Base-by-base conservation (phyloP, 129 eudicot species). In the Flaveria sonorensis region DNA sequence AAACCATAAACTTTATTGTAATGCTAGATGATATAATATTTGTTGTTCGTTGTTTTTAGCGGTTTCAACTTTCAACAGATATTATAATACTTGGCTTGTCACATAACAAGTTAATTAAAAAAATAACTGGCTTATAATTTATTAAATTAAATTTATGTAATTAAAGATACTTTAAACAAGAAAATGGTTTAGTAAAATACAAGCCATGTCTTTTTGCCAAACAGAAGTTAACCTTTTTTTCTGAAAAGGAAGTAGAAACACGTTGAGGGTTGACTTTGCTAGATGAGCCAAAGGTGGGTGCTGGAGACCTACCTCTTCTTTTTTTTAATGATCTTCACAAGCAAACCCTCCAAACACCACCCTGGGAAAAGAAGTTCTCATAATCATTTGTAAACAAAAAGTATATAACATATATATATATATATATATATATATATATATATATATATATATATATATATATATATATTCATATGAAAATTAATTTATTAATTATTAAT, bases 251-350 rank as follows among this genome's bases (percentile, higher is more conserved):
- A 21, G 4, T 10, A 73, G 14, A 21, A 26, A 32, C 23, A 47
- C 18, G 47, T 18, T 24, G 19, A 24, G 19, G 46, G 70, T 56
- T 77, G 81, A 77, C 81, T 59, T 77, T 69, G 15, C 46, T 26
- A 56, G 48, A 77, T 11, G 55, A 73, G 68, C 60, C 81, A 56
- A 77, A 56, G 50, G 81, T 67, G 69, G 81, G 70, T 69, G 81
- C 68, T n/a, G 75, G 16, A 56, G 39, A 56, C 76, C 81, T 77
- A 77, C 61, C 61, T 28, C 75, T 77, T 55, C 70, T 59, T 77
- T 77, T 77, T 67, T 59, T 60, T 74, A 60, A 74, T 62, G 71
- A 74, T 61, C 45, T 62, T 74, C 79, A 74, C 79, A 74, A 61
- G 70, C 61, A 60, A 74, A 60, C 42, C 57, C 70, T 43, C 48